Base-by-base conservation (phyloP, 306 rosid species). In the Pyrus communis region DNA sequence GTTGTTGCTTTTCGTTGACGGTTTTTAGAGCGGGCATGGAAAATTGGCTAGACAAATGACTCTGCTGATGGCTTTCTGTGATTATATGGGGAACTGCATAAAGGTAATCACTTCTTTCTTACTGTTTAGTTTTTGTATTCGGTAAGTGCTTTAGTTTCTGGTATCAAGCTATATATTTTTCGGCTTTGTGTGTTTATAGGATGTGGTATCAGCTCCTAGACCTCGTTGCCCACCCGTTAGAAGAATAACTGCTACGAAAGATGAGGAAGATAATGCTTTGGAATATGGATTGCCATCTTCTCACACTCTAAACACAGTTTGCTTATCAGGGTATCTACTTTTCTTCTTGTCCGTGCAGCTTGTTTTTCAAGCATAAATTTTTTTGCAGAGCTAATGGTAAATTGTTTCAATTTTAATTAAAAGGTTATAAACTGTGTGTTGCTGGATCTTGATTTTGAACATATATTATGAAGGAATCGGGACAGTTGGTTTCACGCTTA, bases 231-330 rank as follows among this genome's bases (percentile, higher is more conserved):
- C 99, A 49, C 98, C 96, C 31, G 90, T 92, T 46, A 82, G 88
- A 86, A 96, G 99, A 88, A 64, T 96, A 25, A 92, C 90, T 40
- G 86, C 98, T 33, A 92, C 99, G 12, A 96, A 86, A 80, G 99
- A 91, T 70, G 99, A 96, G 83, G 91, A 92, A 82, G 94, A 96
- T 51, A 96, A 96, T 74, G 97, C 99, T 1, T 79, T 88, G 85
- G 99, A 96, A 85, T 92, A 96, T 85, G 99, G 99, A 76, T 76
- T 96, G 75, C 99, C 99, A 60, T 96, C 99, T 78, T 96, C 99
- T 75, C 99, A 96, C 80, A 88, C 98, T 33, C 93, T 96, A 61
- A 96, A 96, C 80, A 96, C 99, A 67, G 89, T 91, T 82, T 92
- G 99, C 86, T 87, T 96, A 79, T 87, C 97, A 63, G 99, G 99